Conservation (phyloP, 257 asterid genomes). For the Eustoma russellianum region DNA sequence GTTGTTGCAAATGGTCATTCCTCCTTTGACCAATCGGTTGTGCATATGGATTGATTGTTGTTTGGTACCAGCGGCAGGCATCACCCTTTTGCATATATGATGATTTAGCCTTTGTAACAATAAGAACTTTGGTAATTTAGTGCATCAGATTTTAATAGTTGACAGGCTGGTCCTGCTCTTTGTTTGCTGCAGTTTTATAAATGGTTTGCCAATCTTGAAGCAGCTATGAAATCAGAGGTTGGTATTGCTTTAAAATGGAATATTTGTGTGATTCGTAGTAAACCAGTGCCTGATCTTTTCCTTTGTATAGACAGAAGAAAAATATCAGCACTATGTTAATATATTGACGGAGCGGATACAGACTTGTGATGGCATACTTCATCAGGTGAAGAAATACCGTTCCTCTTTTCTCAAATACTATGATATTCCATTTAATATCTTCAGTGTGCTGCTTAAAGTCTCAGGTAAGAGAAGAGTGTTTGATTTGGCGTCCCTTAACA, state of each 20-base stretch:
- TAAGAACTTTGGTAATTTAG: too few species aligned
- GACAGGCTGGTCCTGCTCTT: slow-evolving; percentile 5
- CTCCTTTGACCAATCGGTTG: too few species aligned
- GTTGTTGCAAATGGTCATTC: too few species aligned
- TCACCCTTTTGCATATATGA: too few species aligned
- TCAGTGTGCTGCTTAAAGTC: background rate
- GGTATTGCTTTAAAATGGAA: slow-evolving; percentile 15
- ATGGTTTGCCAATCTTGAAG: slow-evolving; percentile 94
- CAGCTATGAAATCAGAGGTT: slow-evolving; percentile 99
- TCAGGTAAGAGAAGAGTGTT: too few species aligned
- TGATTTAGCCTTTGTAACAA: too few species aligned
- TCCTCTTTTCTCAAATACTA: background rate
- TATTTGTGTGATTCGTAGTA: background rate
- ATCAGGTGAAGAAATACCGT: slow-evolving; percentile 43
- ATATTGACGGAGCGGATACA: slow-evolving; percentile 79
- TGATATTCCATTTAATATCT: slow-evolving; percentile 1
- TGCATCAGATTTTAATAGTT: background rate
- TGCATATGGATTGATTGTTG: too few species aligned
- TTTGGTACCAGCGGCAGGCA: too few species aligned
- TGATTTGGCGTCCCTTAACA: too few species aligned
- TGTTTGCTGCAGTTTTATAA: slow-evolving; percentile 73
- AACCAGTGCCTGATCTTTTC: slow-evolving; percentile 11
- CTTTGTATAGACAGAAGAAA: slow-evolving; percentile 74
- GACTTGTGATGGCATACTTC: slow-evolving; percentile 85
- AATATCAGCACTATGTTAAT: slow-evolving; percentile 93